These are phyloP conservation scores for Karstenula rhodostoma DNA, from an alignment of 2,329 filamentous ascomycete species.

Conservation along the genomic window DNA sequence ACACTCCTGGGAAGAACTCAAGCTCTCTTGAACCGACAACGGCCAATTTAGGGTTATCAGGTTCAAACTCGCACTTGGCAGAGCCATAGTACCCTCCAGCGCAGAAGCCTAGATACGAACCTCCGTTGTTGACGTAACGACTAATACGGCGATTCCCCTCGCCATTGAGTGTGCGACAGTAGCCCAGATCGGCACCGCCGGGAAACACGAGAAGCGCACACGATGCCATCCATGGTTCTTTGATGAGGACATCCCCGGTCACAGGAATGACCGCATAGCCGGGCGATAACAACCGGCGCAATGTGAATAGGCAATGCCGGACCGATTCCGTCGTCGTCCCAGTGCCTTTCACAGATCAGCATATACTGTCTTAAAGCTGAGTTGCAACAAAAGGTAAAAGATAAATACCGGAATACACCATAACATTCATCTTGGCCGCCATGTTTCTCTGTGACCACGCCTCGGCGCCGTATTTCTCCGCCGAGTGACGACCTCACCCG, in stretches of 20 bases:
- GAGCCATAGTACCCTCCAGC: conserved; percentile 93
- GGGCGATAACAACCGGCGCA: conserved; percentile 84
- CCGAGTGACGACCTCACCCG: conserved; percentile 26
- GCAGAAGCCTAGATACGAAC: conserved; percentile 88
- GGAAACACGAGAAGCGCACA: conserved; percentile 92
- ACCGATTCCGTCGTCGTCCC: conserved; percentile 90
- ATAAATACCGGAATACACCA: conserved; percentile 83
- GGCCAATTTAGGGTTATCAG: conserved; percentile 80
- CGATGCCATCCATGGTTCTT: conserved; percentile 88
- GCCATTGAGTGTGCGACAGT: conserved; percentile 87
- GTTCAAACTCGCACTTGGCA: conserved; percentile 86
- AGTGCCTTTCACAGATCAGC: conserved; percentile 64
- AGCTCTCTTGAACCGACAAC: conserved; percentile 87
- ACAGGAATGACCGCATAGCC: conserved; percentile 94
- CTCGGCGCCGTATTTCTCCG: conserved; percentile 41
- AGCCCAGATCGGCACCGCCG: conserved; percentile 91
- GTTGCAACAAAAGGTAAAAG: background rate
- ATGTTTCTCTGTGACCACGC: conserved; percentile 54
- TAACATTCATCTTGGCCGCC: conserved; percentile 80
- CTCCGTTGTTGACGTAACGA: conserved; percentile 85
- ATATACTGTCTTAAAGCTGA: background rate
- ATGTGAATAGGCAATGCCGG: conserved; percentile 84
- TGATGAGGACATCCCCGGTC: conserved; percentile 77
- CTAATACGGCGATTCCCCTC: conserved; percentile 83
- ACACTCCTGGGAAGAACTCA: conserved; percentile 85